Conservation (phyloP, 108 stramenopile genomes). For the Cyclotella atomus region DNA sequence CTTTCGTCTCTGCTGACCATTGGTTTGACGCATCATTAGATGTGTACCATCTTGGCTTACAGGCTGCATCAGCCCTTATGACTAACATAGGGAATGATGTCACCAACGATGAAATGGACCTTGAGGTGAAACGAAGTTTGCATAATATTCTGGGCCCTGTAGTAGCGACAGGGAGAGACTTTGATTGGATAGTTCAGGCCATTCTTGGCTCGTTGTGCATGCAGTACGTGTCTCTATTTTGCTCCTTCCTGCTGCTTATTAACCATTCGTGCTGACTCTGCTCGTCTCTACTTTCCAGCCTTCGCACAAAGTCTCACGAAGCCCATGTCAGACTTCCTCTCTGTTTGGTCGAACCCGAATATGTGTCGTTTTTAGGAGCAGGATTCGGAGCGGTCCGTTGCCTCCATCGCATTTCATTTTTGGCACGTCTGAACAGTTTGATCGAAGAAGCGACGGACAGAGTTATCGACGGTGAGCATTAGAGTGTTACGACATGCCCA, state of each 20-base stretch:
- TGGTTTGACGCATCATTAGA: too few species aligned
- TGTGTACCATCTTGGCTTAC: conserved; percentile 78
- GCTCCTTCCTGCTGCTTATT: too few species aligned
- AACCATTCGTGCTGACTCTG: too few species aligned
- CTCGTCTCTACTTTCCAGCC: conserved; percentile 11
- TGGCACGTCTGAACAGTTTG: conserved; percentile 65
- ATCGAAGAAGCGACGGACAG: conserved; percentile 64
- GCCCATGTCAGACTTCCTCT: conserved; percentile 68
- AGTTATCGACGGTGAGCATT: conserved; percentile 47
- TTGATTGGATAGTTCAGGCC: conserved; percentile 70
- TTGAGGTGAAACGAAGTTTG: conserved; percentile 28
- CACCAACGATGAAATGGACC: conserved; percentile 31
- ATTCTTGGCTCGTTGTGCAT: conserved; percentile 56
- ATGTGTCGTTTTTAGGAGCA: conserved; percentile 58
- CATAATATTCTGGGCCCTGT: conserved; percentile 54
- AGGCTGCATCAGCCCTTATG: conserved; percentile 63
- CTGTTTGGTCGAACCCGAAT: conserved; percentile 67
- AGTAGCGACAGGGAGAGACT: conserved; percentile 44
- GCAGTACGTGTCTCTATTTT: conserved; percentile 33
- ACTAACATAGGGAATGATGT: conserved; percentile 34
- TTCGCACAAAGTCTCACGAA: conserved; percentile 59
- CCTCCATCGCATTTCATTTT: conserved; percentile 69
- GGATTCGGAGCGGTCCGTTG: conserved; percentile 69
- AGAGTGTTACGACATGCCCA: too few species aligned
- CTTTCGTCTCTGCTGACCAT: too few species aligned